Evolutionary conservation across 1,139 yeast genomes (phyloP).

Genomic region (Entelexis paramagnoliae): DNA sequence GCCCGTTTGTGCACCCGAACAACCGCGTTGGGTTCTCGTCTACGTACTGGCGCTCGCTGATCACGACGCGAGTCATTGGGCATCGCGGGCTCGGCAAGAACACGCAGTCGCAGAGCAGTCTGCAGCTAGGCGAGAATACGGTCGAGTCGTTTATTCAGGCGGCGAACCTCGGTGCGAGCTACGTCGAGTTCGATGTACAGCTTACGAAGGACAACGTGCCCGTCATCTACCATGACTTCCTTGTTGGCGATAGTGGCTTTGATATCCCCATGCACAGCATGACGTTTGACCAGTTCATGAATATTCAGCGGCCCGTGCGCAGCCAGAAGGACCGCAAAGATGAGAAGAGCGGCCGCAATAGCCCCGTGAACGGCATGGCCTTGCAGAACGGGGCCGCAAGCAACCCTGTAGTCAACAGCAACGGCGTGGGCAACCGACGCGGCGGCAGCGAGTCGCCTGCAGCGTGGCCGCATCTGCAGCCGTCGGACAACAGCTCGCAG

Average conservation of each 20-base stretch:
- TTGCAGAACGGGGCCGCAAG: too few relatives aligned
- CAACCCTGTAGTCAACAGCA: too few relatives aligned
- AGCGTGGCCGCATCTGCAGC: background rate
- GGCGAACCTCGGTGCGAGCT: slow-evolving; percentile 78
- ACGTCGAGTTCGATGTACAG: slow-evolving; percentile 85
- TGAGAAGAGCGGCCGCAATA: background rate
- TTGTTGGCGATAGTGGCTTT: slow-evolving; percentile 92
- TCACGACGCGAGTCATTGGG: slow-evolving; percentile 86
- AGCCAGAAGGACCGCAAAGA: slow-evolving; percentile 13
- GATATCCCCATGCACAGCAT: slow-evolving; percentile 93
- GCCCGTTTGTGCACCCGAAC: slow-evolving; percentile 62
- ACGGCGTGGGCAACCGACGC: background rate
- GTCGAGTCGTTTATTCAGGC: slow-evolving; percentile 94
- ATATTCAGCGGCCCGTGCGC: slow-evolving; percentile 34
- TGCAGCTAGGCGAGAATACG: slow-evolving; percentile 93
- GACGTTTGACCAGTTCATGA: slow-evolving; percentile 80
- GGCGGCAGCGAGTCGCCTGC: background rate
- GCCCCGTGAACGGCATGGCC: background rate
- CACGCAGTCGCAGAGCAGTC: slow-evolving; percentile 52
- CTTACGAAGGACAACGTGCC: slow-evolving; percentile 88
- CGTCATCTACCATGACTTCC: slow-evolving; percentile 88
- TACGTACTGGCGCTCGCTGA: slow-evolving; percentile 86
- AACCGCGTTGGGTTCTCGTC: slow-evolving; percentile 62
- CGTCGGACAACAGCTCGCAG: background rate
- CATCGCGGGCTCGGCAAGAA: slow-evolving; percentile 95